Conservation (phyloP, 768 basidiomycete species). For the Exidia glandulosa region DNA sequence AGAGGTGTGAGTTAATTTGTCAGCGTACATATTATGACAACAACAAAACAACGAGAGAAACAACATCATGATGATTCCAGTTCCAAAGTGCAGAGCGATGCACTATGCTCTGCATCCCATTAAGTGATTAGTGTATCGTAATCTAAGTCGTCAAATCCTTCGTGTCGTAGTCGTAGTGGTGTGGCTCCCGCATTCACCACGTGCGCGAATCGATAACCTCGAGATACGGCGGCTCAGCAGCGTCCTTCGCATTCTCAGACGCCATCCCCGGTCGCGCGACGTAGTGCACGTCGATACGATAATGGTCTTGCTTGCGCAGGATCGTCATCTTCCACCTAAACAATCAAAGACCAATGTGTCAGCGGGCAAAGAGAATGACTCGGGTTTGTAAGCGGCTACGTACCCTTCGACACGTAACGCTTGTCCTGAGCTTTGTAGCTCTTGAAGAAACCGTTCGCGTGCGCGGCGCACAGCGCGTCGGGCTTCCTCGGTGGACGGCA, state of each 20-base stretch:
- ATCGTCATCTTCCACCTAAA: background rate
- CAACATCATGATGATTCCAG: too few species aligned
- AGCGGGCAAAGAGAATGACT: too few species aligned
- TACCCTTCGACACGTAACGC: background rate
- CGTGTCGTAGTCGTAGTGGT: too few species aligned
- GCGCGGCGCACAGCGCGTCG: background rate
- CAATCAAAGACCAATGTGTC: background rate
- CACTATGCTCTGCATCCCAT: too few species aligned
- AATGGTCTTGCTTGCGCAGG: background rate
- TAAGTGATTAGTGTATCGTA: too few species aligned
- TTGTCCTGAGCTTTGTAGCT: background rate
- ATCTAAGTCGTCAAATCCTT: too few species aligned
- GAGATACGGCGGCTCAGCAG: background rate
- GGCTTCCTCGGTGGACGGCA: background rate
- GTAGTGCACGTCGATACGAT: background rate
- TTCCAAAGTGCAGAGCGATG: too few species aligned
- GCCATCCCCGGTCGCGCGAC: background rate
- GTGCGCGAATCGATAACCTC: background rate
- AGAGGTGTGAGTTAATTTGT: too few species aligned
- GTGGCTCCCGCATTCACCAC: too few species aligned
- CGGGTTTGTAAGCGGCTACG: background rate
- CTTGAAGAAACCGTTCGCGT: background rate
- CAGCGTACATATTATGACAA: too few species aligned
- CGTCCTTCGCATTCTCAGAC: background rate
- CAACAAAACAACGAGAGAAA: too few species aligned